These are phyloP conservation scores for Cutaneotrichosporon sp. DNA, from an alignment of 1,284 basidiomycete species.

Conservation along the genomic window DNA sequence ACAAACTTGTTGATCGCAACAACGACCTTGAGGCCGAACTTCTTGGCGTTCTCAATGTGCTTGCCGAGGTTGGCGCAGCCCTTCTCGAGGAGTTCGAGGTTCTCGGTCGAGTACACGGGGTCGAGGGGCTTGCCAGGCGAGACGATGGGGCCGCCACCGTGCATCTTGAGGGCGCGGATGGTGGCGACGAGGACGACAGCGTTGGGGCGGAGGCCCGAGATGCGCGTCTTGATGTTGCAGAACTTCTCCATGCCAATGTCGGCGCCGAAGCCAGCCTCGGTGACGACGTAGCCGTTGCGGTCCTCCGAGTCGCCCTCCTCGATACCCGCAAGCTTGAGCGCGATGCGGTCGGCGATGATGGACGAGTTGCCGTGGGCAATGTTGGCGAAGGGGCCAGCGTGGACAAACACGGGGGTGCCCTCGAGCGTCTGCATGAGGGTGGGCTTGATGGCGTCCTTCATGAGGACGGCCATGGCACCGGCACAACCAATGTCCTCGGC, in stretches of 20 bases:
- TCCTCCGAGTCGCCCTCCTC: slow-evolving; percentile 83
- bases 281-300: slow-evolving; percentile 91
- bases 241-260: slow-evolving; percentile 99
- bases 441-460: slow-evolving; percentile 99
- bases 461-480: slow-evolving; percentile 92
- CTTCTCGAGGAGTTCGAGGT: slow-evolving; percentile 84
- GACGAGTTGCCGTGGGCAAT: slow-evolving; percentile 99
- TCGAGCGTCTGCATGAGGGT: slow-evolving; percentile 99
- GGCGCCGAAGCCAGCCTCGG: slow-evolving; percentile 97
- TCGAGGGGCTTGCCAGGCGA: slow-evolving; percentile 93
- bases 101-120: slow-evolving; percentile 92
- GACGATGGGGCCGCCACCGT: slow-evolving; percentile 96
- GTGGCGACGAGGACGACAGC: slow-evolving; percentile 96
- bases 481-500: slow-evolving; percentile 96
- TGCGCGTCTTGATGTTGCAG: slow-evolving; percentile 99
- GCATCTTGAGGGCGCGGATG: slow-evolving; percentile 98
- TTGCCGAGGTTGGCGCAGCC: slow-evolving; percentile 91
- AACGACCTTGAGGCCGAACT: slow-evolving; percentile 96
- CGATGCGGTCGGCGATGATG: slow-evolving; percentile 93
- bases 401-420: slow-evolving; percentile 98
- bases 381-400: slow-evolving; percentile 98
- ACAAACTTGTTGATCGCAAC: slow-evolving; percentile 95
- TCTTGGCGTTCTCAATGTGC: slow-evolving; percentile 93
- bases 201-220: slow-evolving; percentile 89
- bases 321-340: slow-evolving; percentile 94